Conservation (phyloP, 208 protist genomes). For the Trypanosoma grayi region DNA sequence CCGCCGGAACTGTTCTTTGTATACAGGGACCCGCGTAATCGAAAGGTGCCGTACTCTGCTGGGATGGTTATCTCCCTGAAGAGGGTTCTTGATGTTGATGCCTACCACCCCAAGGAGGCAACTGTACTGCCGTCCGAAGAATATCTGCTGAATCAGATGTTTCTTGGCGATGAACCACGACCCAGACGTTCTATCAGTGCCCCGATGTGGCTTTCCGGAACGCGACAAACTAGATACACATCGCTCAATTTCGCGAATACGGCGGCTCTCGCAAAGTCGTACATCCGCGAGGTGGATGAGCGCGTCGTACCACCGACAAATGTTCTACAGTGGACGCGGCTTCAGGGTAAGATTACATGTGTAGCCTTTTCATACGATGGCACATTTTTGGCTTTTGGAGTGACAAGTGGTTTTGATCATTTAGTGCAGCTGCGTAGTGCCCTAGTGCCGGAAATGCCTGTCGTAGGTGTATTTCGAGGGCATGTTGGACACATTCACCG, state of each 20-base stretch:
- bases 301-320: constrained; percentile 53
- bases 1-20: constrained; percentile 45
- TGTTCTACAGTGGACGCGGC: constrained; percentile 40
- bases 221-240: neutral
- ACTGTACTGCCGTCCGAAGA: constrained; percentile 62
- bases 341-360: constrained; percentile 59
- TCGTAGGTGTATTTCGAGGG: constrained; percentile 36
- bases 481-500: constrained; percentile 72
- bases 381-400: constrained; percentile 49
- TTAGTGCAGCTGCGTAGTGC: constrained; percentile 57
- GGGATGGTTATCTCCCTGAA: constrained; percentile 26
- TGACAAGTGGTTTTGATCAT: constrained; percentile 57
- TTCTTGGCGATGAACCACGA: constrained; percentile 27
- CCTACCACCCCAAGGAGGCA: constrained; percentile 30
- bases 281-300: constrained; percentile 47
- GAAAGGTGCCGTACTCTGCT: constrained; percentile 59
- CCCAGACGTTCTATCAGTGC: constrained; percentile 1
- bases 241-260: constrained; percentile 15
- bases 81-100: neutral
- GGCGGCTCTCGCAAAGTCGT: constrained; percentile 11
- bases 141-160: constrained; percentile 53
- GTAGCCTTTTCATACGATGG: constrained; percentile 49
- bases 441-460: constrained; percentile 30
- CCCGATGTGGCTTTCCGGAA: neutral
- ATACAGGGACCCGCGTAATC: constrained; percentile 41